Evolutionary conservation across 306 rosid species (phyloP), one percentile per base, ranked within the genome.

Genomic region (Alnus rubra): DNA sequence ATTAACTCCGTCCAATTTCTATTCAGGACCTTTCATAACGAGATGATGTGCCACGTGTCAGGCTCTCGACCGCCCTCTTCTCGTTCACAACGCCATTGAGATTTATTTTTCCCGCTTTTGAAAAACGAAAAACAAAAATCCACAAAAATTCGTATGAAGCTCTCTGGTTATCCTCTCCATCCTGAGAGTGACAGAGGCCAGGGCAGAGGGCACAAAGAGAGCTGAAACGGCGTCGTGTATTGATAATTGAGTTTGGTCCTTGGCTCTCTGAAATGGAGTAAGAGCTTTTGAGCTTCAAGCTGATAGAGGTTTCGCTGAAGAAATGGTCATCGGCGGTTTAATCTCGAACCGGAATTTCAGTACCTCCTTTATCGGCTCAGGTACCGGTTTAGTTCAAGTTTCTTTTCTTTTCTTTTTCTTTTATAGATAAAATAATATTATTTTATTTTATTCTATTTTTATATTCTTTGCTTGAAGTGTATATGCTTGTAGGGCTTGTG

Each of bases 301-400:
- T 28, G 52, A 35, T 45, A 42, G 7, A 55, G 53, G 30, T 35
- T 69, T 54, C 15, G 16, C 37, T 14, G 39, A 4, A 68, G 14
- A 82, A 84, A 94, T 94, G 97, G 90, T 89, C 78, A 86, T 94
- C 79, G 90, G 88, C 18, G 88, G 91, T 78, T 83, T 89, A 28
- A 83, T 94, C 69, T 90, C 94, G 56, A 87, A 88, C 83, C 90
- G 93, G 77, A 83, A 86, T 74, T 89, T 94, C 71, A 83, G 86
- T 84, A 23, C 28, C 28, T 94, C 90, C 7, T 82, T 89, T 75
- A 1, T 86, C 63, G 84, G 84, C 71, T 81, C 94, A 76, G 1
- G 35, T 69, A 51, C 4, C 64, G 19, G 18, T 76, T 48, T 18
- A 30, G 37, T 47, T 64, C 35, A 1, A 13, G 50, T 16, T 3